Base-by-base conservation (phyloP, 1,284 basidiomycete genomes). In the Ceratorhiza oryzae-sativae region DNA sequence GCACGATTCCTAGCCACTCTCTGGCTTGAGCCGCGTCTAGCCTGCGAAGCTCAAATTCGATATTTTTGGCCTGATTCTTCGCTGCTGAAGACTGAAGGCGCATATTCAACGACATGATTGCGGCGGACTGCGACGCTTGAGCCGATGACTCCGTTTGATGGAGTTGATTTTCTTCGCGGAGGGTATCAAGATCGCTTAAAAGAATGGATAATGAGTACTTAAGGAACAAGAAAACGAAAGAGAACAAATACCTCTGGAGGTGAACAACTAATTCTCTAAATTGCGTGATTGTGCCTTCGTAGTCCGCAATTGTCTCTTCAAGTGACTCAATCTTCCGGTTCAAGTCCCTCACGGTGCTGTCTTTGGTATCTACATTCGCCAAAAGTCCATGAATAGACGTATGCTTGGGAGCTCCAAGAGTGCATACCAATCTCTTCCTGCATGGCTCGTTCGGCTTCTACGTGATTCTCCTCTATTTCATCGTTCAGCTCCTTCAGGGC, bases 401-500 rank as follows among this genome's bases (percentile, higher is more conserved):
- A 56, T 27, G 23, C 13, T 49, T 49, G 10, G 20, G 13, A 23
- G 32, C 23, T 18, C 56, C 13, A 41, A 15, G 25, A 45, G 12
- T 49, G 79, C 86, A 63, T 60, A 92, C 94, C 91, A 49, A 98
- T 86, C 72, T 98, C 96, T 71, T 94, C 94, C 77, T 96, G 91
- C 75, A 99, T 82, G 48, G 91, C 88, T 80, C 93, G 95, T 82
- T 98, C 97, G 0, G 95, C 94, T 80, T 98, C 97, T 6, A 94
- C 80, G 76, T 99, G 97, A 77, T 93, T 95, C 81, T 99, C 97
- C 80, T 99, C 97, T 1, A 99, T 86, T 81, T 99, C 97, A 76
- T 99, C 97, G 75, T 91, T 95, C 70, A 99, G 89, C 77, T 98
- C 96, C 80, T 96, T 94, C 62, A 99, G 87, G 13, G 96, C 90